Conservation (phyloP, 2,329 filamentous ascomycete species). For the Diaporthe sp. region DNA sequence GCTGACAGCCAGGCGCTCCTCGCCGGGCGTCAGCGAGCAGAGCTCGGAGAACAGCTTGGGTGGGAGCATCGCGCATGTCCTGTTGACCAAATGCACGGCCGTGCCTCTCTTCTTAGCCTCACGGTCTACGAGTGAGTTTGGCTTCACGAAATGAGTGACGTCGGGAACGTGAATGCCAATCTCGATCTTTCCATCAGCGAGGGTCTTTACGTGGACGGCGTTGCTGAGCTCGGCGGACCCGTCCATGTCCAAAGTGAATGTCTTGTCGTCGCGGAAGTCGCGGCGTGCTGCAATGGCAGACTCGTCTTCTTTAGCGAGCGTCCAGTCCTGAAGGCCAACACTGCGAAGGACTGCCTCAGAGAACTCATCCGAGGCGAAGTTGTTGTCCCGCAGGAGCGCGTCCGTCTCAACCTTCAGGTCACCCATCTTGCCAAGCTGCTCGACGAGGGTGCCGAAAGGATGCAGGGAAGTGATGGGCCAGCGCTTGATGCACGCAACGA, state of each 20-base stretch:
- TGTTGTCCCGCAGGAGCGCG: conserved; percentile 96
- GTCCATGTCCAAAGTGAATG: conserved; percentile 93
- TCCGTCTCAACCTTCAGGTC: conserved; percentile 98
- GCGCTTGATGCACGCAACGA: conserved; percentile 98
- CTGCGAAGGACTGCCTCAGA: conserved; percentile 96
- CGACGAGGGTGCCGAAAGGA: conserved; percentile 96
- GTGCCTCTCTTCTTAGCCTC: conserved; percentile 99
- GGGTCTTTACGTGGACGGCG: conserved; percentile 90
- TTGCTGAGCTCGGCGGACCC: conserved; percentile 91
- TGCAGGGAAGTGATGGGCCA: conserved; percentile 99
- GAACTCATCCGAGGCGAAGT: conserved; percentile 97
- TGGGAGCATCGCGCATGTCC: conserved; percentile 88
- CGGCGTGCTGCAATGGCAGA: conserved; percentile 79
- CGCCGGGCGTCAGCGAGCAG: conserved; percentile 87
- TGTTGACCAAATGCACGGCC: conserved; percentile 93
- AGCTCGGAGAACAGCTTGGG: conserved; percentile 87
- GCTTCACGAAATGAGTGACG: conserved; percentile 96
- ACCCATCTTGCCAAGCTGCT: conserved; percentile 97
- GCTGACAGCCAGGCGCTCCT: conserved; percentile 92
- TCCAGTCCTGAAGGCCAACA: conserved; percentile 93
- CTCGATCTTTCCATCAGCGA: conserved; percentile 88
- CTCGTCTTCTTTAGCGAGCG: conserved; percentile 85
- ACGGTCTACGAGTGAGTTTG: conserved; percentile 93
- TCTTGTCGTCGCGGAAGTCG: conserved; percentile 89
- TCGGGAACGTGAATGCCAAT: conserved; percentile 96